phyloP scores from a whole-genome alignment of 1,139 yeast species.

The Lodderomyces orthopsilosis region DNA sequence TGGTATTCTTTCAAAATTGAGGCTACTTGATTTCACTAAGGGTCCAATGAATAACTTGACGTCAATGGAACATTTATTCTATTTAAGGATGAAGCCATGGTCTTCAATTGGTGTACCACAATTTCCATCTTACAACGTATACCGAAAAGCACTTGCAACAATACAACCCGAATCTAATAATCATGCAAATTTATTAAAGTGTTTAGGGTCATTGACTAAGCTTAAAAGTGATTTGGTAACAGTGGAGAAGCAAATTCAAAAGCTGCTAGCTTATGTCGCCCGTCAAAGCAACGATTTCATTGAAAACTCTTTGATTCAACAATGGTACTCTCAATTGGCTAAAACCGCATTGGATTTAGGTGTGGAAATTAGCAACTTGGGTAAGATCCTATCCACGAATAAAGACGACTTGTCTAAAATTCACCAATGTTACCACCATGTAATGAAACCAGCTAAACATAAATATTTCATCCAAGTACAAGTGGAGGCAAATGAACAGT shows the following conservation, averaged over 20 bases:
- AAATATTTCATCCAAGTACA: conserved; percentile 25
- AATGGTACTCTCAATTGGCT: conserved; percentile 12
- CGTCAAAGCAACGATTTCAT: conserved; percentile 22
- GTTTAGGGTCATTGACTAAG: conserved; percentile 13
- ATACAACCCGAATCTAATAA: conserved; percentile 10
- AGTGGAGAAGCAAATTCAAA: conserved; percentile 14
- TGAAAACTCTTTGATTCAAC: conserved; percentile 11
- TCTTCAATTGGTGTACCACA: conserved; percentile 80
- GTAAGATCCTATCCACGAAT: conserved; percentile 28
- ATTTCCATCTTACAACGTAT: conserved; percentile 48
- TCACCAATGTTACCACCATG: conserved; percentile 15
- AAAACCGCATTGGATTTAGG: conserved; percentile 7
- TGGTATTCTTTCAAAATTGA: conserved; percentile 23
- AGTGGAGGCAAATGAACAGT: background rate
- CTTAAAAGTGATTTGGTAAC: conserved; percentile 17
- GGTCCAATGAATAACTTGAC: conserved; percentile 40
- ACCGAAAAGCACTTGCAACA: conserved; percentile 11
- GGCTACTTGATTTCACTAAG: conserved; percentile 27
- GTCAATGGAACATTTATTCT: conserved; percentile 51
- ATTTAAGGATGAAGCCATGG: conserved; percentile 77
- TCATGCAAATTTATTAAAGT: conserved; percentile 11
- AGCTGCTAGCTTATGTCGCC: conserved; percentile 10
- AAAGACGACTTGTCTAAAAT: conserved; percentile 16
- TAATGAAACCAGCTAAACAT: conserved; percentile 30
- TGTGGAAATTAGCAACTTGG: conserved; percentile 15